Conservation (phyloP, 2,329 filamentous ascomycete genomes). For the Pyrenophora seminiperda region DNA sequence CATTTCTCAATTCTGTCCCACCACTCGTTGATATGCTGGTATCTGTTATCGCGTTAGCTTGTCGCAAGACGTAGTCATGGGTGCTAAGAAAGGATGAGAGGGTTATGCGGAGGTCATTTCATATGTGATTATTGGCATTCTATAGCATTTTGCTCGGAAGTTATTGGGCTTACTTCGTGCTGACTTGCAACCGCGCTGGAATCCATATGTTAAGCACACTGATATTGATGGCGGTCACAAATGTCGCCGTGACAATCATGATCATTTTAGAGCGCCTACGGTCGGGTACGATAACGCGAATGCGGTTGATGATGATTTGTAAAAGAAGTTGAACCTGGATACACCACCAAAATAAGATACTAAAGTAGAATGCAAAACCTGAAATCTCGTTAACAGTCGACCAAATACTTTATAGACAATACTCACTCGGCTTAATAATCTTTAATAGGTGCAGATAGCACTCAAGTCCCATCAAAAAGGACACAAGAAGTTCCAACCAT, state of each 20-base stretch:
- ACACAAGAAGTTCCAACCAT: slow-evolving; percentile 55
- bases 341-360: slow-evolving; percentile 46
- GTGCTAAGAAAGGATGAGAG: no score
- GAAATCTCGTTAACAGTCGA: background rate
- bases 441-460: slow-evolving; percentile 45
- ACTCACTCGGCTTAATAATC: slow-evolving; percentile 42
- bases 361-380: slow-evolving; percentile 46
- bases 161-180: slow-evolving; percentile 20
- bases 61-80: background rate
- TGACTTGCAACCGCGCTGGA: slow-evolving; percentile 46
- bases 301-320: slow-evolving; percentile 51
- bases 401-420: no score
- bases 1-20: slow-evolving; percentile 49
- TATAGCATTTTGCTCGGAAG: background rate
- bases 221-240: slow-evolving; percentile 48
- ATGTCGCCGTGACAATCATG: slow-evolving; percentile 44
- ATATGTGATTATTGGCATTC: background rate
- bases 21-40: slow-evolving; percentile 44
- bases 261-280: slow-evolving; percentile 38
- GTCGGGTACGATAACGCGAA: slow-evolving; percentile 45
- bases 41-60: slow-evolving; percentile 20
- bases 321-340: slow-evolving; percentile 47
- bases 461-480: slow-evolving; percentile 51
- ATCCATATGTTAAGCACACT: slow-evolving; percentile 50
- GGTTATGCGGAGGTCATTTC: no score